Conservation (phyloP, 2,329 filamentous ascomycete genomes). For the Aspergillus pseudoglaucus region DNA sequence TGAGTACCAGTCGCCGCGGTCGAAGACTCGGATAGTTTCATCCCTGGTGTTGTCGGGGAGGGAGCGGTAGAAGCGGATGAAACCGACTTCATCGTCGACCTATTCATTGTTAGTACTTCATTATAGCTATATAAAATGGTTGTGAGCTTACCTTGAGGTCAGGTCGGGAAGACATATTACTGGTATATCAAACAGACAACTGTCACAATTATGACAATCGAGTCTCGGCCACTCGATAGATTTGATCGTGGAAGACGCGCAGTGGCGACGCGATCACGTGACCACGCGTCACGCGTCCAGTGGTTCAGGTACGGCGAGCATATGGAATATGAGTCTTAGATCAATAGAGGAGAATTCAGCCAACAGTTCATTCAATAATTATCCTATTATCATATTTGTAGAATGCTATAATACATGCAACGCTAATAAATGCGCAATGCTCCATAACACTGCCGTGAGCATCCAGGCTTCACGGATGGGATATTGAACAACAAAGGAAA, state of each 20-base stretch:
- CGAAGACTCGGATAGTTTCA: constrained; percentile 77
- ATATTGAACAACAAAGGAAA: not conserved
- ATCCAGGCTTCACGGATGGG: constrained; percentile 14
- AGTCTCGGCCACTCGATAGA: not conserved
- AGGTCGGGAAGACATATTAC: constrained; percentile 62
- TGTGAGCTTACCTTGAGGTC: constrained; percentile 56
- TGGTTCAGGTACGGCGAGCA: constrained; percentile 1
- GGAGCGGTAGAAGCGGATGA: constrained; percentile 94
- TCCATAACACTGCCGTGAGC: constrained; percentile 20
- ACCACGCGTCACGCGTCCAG: constrained; percentile 26
- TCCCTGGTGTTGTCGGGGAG: constrained; percentile 55
- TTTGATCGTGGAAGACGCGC: constrained; percentile 16
- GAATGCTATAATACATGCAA: constrained; percentile 2
- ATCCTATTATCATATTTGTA: not conserved
- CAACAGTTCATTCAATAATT: not conserved
- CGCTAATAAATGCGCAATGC: constrained; percentile 20
- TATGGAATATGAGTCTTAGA: not conserved
- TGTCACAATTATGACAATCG: not conserved
- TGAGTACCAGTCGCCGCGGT: constrained; percentile 91
- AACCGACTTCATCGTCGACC: constrained; percentile 95
- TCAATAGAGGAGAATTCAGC: not conserved
- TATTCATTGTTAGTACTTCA: constrained; percentile 26
- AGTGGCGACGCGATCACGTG: constrained; percentile 26
- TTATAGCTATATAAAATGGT: too few species aligned
- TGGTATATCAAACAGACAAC: constrained; percentile 8